Evolutionary conservation across 208 protist genomes (phyloP).

Genomic region (Lotmaria passim): DNA sequence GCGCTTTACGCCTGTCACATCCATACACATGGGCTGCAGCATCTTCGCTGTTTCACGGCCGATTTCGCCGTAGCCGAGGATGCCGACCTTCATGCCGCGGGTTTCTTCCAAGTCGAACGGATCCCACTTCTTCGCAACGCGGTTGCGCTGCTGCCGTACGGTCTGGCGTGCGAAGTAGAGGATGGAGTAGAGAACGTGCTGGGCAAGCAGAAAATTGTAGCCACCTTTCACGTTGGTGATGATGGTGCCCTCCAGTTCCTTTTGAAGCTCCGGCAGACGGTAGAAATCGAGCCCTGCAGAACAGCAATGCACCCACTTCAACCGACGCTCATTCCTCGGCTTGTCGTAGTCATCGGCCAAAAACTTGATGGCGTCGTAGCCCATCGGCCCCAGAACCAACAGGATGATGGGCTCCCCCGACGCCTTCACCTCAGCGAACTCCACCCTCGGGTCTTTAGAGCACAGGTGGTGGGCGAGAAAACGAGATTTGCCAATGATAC

Average conservation of each 20-base stretch:
- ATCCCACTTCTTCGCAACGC: slow-evolving; percentile 51
- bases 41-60: slow-evolving; percentile 46
- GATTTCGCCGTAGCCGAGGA: slow-evolving; percentile 85
- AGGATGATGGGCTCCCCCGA: slow-evolving; percentile 42
- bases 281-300: slow-evolving; percentile 69
- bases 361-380: slow-evolving; percentile 45
- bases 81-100: slow-evolving; percentile 62
- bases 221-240: slow-evolving; percentile 62
- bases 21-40: slow-evolving; percentile 46
- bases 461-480: slow-evolving; percentile 31
- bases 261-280: slow-evolving; percentile 30
- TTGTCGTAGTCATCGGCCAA: slow-evolving; percentile 60
- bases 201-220: slow-evolving; percentile 54
- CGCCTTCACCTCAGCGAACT: slow-evolving; percentile 44
- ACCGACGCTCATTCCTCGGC: slow-evolving; percentile 44
- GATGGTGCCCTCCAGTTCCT: slow-evolving; percentile 50
- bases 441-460: neutral
- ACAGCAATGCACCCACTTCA: slow-evolving; percentile 71
- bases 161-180: slow-evolving; percentile 84
- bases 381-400: slow-evolving; percentile 39
- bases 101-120: slow-evolving; percentile 58
- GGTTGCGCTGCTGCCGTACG: slow-evolving; percentile 46
- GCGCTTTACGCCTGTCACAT: slow-evolving; percentile 56
- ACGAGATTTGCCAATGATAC: slow-evolving; percentile 21
- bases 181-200: slow-evolving; percentile 68